These are phyloP conservation scores for Leucoagaricus sp. DNA, from an alignment of 1,284 basidiomycete species.

Conservation along the genomic window DNA sequence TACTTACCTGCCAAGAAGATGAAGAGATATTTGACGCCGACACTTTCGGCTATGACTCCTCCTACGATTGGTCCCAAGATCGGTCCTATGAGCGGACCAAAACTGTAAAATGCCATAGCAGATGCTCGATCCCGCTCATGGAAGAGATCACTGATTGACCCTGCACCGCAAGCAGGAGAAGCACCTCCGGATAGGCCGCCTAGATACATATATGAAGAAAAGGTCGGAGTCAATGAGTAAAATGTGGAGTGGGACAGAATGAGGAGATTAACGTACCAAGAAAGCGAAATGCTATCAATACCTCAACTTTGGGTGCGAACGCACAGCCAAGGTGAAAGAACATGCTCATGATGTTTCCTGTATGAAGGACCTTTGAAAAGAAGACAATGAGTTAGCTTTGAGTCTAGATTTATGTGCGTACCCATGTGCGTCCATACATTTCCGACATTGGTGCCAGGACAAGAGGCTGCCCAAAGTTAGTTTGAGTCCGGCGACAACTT, in stretches of 20 bases:
- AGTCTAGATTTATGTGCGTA: constrained; percentile 26
- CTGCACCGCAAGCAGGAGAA: constrained; percentile 61
- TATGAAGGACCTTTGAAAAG: constrained; percentile 73
- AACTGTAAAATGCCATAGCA: constrained; percentile 64
- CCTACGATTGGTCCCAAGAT: constrained; percentile 62
- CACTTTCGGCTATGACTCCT: constrained; percentile 56
- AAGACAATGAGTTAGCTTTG: constrained; percentile 5
- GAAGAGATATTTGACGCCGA: constrained; percentile 62
- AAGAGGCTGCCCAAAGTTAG: constrained; percentile 42
- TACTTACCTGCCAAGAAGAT: constrained; percentile 51
- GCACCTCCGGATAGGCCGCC: constrained; percentile 60
- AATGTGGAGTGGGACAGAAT: background rate
- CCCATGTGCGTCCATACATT: constrained; percentile 75
- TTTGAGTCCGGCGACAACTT: background rate
- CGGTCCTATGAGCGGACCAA: constrained; percentile 57
- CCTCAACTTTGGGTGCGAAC: constrained; percentile 44
- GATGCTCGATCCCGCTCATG: constrained; percentile 58
- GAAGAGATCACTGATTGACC: constrained; percentile 62
- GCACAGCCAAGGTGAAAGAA: constrained; percentile 72
- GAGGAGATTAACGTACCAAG: constrained; percentile 42
- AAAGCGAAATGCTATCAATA: constrained; percentile 65
- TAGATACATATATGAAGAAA: constrained; percentile 23
- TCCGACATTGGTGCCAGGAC: constrained; percentile 74
- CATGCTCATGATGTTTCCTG: constrained; percentile 62
- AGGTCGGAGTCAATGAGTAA: background rate